Evolutionary conservation across 805 yeast species (phyloP).

Genomic region (Wickerhamiella nectarea): DNA sequence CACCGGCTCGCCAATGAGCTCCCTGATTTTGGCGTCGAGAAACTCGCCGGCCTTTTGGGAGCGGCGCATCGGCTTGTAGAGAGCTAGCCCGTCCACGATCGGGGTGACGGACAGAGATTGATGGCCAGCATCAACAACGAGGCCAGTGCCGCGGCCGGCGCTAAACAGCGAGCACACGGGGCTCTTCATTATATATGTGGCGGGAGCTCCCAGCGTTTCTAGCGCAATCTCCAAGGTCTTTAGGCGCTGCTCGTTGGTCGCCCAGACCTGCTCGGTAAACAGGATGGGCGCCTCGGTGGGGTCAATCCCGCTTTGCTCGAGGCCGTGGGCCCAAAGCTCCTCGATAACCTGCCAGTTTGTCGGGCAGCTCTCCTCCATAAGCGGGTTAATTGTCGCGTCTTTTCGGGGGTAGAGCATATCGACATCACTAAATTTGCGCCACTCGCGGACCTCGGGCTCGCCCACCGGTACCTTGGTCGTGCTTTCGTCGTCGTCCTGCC

Average conservation of each 20-base stretch:
- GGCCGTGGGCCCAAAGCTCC: conserved; percentile 55
- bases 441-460: neutral
- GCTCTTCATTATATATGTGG: conserved; percentile 62
- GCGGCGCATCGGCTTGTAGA: conserved; percentile 42
- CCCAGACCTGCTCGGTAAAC: conserved; percentile 82
- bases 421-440: conserved; percentile 17
- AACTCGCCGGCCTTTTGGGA: conserved; percentile 61
- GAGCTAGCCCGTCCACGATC: conserved; percentile 20
- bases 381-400: conserved; percentile 10
- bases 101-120: conserved; percentile 55
- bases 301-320: conserved; percentile 40
- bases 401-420: conserved; percentile 12
- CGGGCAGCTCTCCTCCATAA: conserved; percentile 18
- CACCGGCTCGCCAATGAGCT: conserved; percentile 28
- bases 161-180: conserved; percentile 87
- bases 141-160: conserved; percentile 73
- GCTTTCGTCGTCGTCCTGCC: neutral
- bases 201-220: conserved; percentile 62
- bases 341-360: conserved; percentile 76
- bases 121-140: conserved; percentile 78
- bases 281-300: conserved; percentile 60
- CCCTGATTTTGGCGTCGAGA: conserved; percentile 38
- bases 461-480: neutral
- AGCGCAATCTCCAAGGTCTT: conserved; percentile 58
- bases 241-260: conserved; percentile 48